phyloP scores from a whole-genome alignment of 495 filamentous ascomycete genomes.

The Physcia stellaris region DNA sequence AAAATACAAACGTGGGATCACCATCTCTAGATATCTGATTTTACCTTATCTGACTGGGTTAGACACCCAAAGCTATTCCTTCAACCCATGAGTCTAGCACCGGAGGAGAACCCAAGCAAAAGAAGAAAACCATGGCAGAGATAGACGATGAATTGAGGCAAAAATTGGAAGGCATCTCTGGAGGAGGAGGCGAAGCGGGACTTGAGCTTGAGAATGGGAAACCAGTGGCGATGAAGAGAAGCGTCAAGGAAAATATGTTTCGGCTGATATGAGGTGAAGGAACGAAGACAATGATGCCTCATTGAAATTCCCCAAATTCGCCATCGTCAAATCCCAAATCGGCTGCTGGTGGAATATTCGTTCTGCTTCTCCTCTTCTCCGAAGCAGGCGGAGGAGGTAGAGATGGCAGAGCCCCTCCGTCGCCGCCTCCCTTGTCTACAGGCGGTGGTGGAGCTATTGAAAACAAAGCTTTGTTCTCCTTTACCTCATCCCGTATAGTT shows the following conservation, averaged over 20 bases:
- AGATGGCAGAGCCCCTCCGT: slow-evolving; percentile 16
- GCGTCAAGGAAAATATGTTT: slow-evolving; percentile 72
- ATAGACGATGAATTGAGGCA: slow-evolving; percentile 53
- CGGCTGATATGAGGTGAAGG: slow-evolving; percentile 38
- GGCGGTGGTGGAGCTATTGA: slow-evolving; percentile 31
- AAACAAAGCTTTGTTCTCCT: slow-evolving; percentile 25
- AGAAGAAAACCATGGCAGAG: slow-evolving; percentile 42
- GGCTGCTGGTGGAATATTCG: slow-evolving; percentile 11
- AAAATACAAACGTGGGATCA: too few relatives aligned
- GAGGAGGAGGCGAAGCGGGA: slow-evolving; percentile 65
- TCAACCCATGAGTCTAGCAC: too few relatives aligned
- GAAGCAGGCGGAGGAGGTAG: slow-evolving; percentile 15
- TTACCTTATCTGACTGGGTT: background rate
- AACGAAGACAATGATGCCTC: too few relatives aligned
- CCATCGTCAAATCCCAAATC: slow-evolving; percentile 37
- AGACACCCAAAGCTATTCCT: background rate
- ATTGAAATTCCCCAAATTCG: slow-evolving; percentile 40
- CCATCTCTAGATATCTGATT: too few relatives aligned
- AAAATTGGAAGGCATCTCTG: slow-evolving; percentile 55
- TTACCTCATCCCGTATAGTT: background rate
- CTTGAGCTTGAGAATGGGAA: slow-evolving; percentile 69
- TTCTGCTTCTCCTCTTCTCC: slow-evolving; percentile 24
- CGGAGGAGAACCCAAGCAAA: background rate
- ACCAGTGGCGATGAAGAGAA: slow-evolving; percentile 61
- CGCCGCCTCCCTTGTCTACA: slow-evolving; percentile 22